Evolutionary conservation across 768 basidiomycete species (phyloP), one percentile per base, ranked within the genome.

Genomic region (Trametes cinnabarina): DNA sequence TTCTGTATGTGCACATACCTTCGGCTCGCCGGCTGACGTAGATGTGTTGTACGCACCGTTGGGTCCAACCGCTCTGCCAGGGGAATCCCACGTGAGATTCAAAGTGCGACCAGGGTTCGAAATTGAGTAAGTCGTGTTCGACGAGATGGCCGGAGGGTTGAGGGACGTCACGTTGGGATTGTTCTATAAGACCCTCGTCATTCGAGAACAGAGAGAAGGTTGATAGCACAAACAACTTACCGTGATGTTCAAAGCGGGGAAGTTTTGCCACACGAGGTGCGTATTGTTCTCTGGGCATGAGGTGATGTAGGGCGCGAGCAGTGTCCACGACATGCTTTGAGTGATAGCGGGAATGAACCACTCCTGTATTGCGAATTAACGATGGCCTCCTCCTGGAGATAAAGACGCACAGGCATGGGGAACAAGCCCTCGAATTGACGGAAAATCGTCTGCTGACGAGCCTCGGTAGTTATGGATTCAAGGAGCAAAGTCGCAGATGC

Each of bases 371-470:
- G 3, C 2, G 4, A 9, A 2, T 39, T 3, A 30, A 35, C 15
- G 44, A 22, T 12, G 22, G 3, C n/a, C 20, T 23, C 14, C 3
- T 17, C 3, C 9, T 25, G 6, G 17, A n/a, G 23, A 4, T 12
- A 7, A 19, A n/a, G 10, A 43, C 72, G 43, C 37, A 75, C 77
- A 4, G 83, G 80, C 80, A 84, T 82, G 0, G 84, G 83, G 73
- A 82, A 82, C n/a, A 79, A 65, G 0, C 83, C 84, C 50, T 81
- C 76, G 46, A 85, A 78, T 69, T 87, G 84, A 4, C 86, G 68
- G 76, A 87, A 85, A 44, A 79, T 74, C 79, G 85, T 79, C 72
- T 87, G 82, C 70, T 88, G 86, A 9, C 86, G 73, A 19, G 80
- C 79, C 70, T 87, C 85, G 12, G 81, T 84, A 0, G 82, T 74